Evolutionary conservation across 306 rosid species (phyloP), one percentile per base, ranked within the genome.

Genomic region (Malus fusca): DNA sequence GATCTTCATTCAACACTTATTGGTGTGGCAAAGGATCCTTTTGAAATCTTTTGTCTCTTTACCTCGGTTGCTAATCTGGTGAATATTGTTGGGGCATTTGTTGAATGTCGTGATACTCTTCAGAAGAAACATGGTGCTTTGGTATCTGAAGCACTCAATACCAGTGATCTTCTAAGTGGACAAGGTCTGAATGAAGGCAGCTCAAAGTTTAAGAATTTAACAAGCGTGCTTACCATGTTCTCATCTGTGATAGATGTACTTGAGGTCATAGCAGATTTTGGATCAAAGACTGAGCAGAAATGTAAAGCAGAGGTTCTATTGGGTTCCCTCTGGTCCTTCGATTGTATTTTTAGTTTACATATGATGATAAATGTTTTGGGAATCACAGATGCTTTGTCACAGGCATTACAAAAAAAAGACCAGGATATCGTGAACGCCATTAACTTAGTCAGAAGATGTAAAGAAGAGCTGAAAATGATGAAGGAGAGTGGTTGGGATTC

Each of bases 361-460:
- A 60, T 23, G 65, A 60, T 60, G 65, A 25, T 60, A 60, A 25
- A 25, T 30, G 26, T 25, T 23, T 60, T 60, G 33, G 31, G 10
- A 25, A 15, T 71, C 9, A 42, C 76, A 26, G 59, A 78, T 70
- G 71, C 51, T 18, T 12, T 31, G 66, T 42, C 76, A 8, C 48
- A 59, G 60, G 70, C 66, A 59, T 40, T 80, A 9, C 75, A 67
- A 35, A 44, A 52, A 52, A 75, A 58, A 4, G 79, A 80, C 70
- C 73, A 62, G 64, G 75, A 80, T 17, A 68, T 80, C 60, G 80
- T 48, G 55, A 80, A 69, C 15, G 72, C 72, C 26, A 75, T 69
- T 28, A 51, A 15, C 12, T 53, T 71, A 25, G 43, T 64, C 14
- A 25, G 18, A n/a, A 22, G 26, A 5, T 33, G 30, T 11, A 62